Percentiles rank a stretch among this genome's conserved stretches.
phyloP scores from a whole-genome alignment of 139 green algal species.

The Desmodesmus armatus region DNA sequence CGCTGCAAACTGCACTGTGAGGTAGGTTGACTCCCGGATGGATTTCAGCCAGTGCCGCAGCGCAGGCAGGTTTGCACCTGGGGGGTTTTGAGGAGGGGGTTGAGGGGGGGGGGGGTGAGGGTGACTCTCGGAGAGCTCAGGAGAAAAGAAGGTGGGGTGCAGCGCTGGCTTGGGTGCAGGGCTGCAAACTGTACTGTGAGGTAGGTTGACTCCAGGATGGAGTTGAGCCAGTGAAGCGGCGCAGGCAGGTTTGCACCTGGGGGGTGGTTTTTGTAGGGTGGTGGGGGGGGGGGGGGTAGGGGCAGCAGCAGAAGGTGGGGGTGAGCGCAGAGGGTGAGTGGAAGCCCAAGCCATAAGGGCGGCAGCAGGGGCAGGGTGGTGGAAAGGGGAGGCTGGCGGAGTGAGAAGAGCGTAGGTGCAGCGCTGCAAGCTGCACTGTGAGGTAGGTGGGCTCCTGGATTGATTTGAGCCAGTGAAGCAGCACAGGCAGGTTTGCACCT shows the following conservation, averaged over 20 bases:
- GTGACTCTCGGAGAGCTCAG: too few relatives aligned
- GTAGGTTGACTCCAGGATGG: conserved; percentile 51
- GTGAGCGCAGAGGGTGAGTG: too few relatives aligned
- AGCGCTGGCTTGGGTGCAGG: neutral
- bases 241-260: conserved; percentile 37
- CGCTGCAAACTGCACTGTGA: conserved; percentile 40
- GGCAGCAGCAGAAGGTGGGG: too few relatives aligned
- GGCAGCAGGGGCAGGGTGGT: too few relatives aligned
- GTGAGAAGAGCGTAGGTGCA: conserved; percentile 4
- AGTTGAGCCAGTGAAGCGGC: conserved; percentile 62
- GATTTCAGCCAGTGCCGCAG: conserved; percentile 63
- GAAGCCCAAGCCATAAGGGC: too few relatives aligned
- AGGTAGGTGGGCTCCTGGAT: conserved; percentile 55
- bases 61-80: conserved; percentile 37
- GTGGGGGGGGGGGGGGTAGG: too few relatives aligned
- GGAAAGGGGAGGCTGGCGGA: too few relatives aligned
- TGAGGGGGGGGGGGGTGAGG: too few relatives aligned
- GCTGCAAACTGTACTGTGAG: conserved; percentile 44
- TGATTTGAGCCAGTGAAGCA: conserved; percentile 62
- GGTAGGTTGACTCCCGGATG: conserved; percentile 52
- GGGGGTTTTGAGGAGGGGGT: too few relatives aligned
- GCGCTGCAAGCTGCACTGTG: conserved; percentile 30
- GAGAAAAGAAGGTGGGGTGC: too few relatives aligned
- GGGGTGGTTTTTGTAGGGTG: too few relatives aligned
- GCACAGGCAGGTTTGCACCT: conserved; percentile 36